These are phyloP conservation scores for Senna tora DNA, from an alignment of 306 rosid genomes.

Conservation along the genomic window DNA sequence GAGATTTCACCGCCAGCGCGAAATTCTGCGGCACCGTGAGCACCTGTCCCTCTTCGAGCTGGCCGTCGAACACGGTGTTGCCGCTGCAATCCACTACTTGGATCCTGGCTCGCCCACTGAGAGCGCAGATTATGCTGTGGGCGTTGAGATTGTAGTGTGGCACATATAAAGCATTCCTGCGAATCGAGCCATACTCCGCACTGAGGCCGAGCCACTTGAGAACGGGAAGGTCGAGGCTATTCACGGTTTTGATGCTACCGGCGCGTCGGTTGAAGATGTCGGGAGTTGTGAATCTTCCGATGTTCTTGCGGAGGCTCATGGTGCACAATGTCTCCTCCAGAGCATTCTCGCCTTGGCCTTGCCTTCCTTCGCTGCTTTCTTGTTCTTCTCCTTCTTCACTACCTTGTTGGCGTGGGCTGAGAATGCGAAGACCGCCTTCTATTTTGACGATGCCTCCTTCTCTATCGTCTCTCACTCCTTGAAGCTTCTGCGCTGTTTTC, in stretches of 20 bases:
- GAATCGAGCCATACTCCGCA: slow-evolving; percentile 50
- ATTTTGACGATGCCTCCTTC: slow-evolving; percentile 57
- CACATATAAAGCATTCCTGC: slow-evolving; percentile 50
- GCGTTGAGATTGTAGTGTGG: slow-evolving; percentile 74
- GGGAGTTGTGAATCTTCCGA: slow-evolving; percentile 45
- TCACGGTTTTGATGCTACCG: slow-evolving; percentile 48
- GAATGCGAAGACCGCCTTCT: slow-evolving; percentile 46
- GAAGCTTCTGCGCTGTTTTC: slow-evolving; percentile 42
- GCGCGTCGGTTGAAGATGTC: slow-evolving; percentile 53
- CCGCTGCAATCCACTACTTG: slow-evolving; percentile 70
- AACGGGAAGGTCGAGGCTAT: slow-evolving; percentile 44
- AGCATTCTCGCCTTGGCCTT: slow-evolving; percentile 24
- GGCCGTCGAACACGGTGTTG: slow-evolving; percentile 43
- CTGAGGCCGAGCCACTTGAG: slow-evolving; percentile 50
- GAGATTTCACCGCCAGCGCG: slow-evolving; percentile 47
- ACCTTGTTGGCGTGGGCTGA: slow-evolving; percentile 49
- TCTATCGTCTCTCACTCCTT: slow-evolving; percentile 50
- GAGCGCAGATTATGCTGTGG: slow-evolving; percentile 46
- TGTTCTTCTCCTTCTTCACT: too few relatives aligned
- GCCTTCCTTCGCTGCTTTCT: background rate
- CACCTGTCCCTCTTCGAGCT: slow-evolving; percentile 46
- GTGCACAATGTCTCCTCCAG: slow-evolving; percentile 58
- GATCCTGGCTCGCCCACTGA: slow-evolving; percentile 50
- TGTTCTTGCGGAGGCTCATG: slow-evolving; percentile 46
- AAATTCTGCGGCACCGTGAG: slow-evolving; percentile 65